Conservation (phyloP, 2,329 filamentous ascomycete species). For the Fusarium secorum region DNA sequence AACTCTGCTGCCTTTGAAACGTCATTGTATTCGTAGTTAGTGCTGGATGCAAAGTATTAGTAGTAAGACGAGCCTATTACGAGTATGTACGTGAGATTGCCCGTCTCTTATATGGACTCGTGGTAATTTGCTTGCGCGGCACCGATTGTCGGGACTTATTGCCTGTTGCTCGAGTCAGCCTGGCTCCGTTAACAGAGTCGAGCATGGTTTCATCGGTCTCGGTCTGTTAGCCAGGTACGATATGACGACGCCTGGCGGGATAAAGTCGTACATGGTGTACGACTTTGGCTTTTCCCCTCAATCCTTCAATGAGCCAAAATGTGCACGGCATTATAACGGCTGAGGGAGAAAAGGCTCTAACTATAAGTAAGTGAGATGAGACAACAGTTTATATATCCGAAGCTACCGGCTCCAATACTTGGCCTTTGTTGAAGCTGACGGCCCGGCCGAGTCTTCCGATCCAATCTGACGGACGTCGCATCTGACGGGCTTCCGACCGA, state of each 20-base stretch:
- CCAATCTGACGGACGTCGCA: conserved; percentile 14
- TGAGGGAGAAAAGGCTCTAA: neutral
- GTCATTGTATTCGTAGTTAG: conserved; percentile 18
- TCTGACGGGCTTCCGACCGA: neutral
- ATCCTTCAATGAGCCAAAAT: neutral
- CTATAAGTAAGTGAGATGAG: neutral
- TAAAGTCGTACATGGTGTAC: conserved; percentile 6
- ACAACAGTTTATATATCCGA: conserved; percentile 7
- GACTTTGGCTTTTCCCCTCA: neutral
- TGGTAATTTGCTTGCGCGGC: conserved; percentile 7
- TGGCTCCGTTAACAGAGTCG: neutral
- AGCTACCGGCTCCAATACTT: neutral
- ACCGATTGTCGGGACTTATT: conserved; percentile 10
- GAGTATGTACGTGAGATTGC: neutral
- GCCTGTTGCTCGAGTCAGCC: conserved; percentile 24
- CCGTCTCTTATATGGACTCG: neutral
- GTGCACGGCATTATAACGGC: neutral
- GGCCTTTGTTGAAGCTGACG: neutral
- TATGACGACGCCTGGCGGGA: conserved; percentile 20
- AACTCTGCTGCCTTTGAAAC: conserved; percentile 18
- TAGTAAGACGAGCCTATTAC: neutral
- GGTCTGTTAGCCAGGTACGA: conserved; percentile 18
- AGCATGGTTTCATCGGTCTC: neutral
- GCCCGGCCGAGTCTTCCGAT: conserved; percentile 14
- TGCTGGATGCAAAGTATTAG: neutral